These are phyloP conservation scores for Limonomyces culmigenus DNA, from an alignment of 1,284 basidiomycete species.

Conservation along the genomic window DNA sequence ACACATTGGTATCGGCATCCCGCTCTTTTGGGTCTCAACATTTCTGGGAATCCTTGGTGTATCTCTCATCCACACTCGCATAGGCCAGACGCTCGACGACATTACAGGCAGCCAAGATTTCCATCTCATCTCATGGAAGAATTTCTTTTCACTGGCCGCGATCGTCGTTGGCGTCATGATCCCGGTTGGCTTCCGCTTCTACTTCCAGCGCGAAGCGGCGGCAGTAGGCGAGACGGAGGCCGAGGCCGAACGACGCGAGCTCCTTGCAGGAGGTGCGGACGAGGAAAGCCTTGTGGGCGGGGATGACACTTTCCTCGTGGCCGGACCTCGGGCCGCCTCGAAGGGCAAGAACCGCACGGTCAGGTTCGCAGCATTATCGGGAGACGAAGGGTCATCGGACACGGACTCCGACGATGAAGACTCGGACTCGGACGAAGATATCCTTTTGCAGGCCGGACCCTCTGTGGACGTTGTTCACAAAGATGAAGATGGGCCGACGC, in stretches of 20 bases:
- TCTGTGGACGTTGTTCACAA: too few relatives aligned
- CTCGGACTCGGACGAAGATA: too few relatives aligned
- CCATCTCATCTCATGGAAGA: slow-evolving; percentile 77
- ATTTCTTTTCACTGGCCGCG: slow-evolving; percentile 68
- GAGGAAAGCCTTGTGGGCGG: slow-evolving; percentile 7
- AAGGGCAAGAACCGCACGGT: too few relatives aligned
- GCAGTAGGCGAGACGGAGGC: slow-evolving; percentile 22
- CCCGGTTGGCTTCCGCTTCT: slow-evolving; percentile 75
- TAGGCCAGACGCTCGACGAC: slow-evolving; percentile 84
- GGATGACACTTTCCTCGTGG: slow-evolving; percentile 28
- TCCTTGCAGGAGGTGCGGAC: slow-evolving; percentile 15
- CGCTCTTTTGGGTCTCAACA: slow-evolving; percentile 82
- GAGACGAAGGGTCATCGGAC: too few relatives aligned
- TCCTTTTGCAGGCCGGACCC: too few relatives aligned
- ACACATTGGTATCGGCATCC: slow-evolving; percentile 76
- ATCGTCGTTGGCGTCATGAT: slow-evolving; percentile 84
- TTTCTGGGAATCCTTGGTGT: slow-evolving; percentile 87
- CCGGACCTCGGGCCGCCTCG: too few relatives aligned
- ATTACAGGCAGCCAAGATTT: slow-evolving; percentile 92
- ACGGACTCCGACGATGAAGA: too few relatives aligned
- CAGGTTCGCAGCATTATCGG: too few relatives aligned
- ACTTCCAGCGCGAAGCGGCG: slow-evolving; percentile 30
- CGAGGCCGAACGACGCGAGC: slow-evolving; percentile 25
- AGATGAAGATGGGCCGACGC: too few relatives aligned
- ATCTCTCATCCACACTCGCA: slow-evolving; percentile 88